These are phyloP conservation scores for Lactifluus hygrophoroides DNA, from an alignment of 768 basidiomycete genomes.

Conservation along the genomic window DNA sequence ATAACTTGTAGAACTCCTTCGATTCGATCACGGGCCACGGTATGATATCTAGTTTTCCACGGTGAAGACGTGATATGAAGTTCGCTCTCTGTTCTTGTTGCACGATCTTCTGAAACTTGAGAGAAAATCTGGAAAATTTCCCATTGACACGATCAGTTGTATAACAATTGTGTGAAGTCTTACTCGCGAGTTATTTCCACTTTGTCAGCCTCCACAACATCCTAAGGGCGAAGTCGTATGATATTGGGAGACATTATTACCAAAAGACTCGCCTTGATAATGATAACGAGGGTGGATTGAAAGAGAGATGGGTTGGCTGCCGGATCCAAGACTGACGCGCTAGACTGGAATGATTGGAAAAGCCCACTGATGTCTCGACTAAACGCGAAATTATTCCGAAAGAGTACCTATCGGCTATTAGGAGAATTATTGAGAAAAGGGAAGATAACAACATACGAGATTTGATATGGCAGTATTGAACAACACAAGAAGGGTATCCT, in stretches of 20 bases:
- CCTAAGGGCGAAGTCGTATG: conserved; percentile 32
- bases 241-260: not conserved
- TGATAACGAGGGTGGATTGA: conserved; percentile 49
- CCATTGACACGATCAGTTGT: not conserved
- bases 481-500: conserved; percentile 52
- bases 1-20: conserved; percentile 48
- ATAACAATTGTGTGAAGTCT: conserved; percentile 18
- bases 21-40: conserved; percentile 66
- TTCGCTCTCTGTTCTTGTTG: conserved; percentile 52
- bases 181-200: conserved; percentile 51
- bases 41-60: conserved; percentile 46
- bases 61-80: conserved; percentile 53
- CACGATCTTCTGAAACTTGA: conserved; percentile 54
- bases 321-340: conserved; percentile 51
- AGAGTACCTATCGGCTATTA: conserved; percentile 46
- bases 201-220: conserved; percentile 55
- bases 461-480: conserved; percentile 63
- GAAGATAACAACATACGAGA: conserved; percentile 32
- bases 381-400: conserved; percentile 58
- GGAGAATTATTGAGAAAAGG: not conserved
- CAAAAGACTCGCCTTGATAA: conserved; percentile 45
- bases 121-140: conserved; percentile 39
- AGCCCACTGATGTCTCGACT: conserved; percentile 53
- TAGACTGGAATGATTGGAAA: conserved; percentile 54
- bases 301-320: conserved; percentile 50